phyloP scores from a whole-genome alignment of 2,329 filamentous ascomycete species.

The Juglanconis juglandina region DNA sequence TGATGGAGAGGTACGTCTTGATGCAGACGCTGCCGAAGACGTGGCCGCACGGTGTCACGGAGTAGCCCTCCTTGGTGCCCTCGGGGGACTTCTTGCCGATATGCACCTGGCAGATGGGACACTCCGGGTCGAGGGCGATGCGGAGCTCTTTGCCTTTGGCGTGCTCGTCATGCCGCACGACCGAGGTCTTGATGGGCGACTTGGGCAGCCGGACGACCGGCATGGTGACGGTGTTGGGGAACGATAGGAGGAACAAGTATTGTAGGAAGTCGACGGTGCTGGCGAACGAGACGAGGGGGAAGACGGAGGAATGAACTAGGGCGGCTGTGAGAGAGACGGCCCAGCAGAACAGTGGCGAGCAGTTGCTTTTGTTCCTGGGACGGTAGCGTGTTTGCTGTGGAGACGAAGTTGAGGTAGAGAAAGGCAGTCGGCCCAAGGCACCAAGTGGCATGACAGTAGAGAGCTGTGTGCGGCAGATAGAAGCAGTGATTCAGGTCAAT shows the following conservation, averaged over 20 bases:
- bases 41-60: constrained; percentile 18
- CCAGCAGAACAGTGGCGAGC: not conserved
- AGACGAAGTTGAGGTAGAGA: not conserved
- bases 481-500: not conserved
- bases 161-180: constrained; percentile 15
- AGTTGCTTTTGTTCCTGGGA: constrained; percentile 3
- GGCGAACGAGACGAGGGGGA: constrained; percentile 10
- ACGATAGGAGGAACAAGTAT: not conserved
- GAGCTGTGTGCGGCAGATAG: not conserved
- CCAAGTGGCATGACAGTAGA: constrained; percentile 3
- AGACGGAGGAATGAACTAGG: constrained; percentile 10
- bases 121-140: constrained; percentile 12
- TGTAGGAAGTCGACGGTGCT: constrained; percentile 7
- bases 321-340: constrained; percentile 2
- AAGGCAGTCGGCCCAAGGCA: not conserved
- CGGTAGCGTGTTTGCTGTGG: not conserved
- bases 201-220: constrained; percentile 11
- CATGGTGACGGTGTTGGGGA: constrained; percentile 8
- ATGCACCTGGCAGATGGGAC: constrained; percentile 19
- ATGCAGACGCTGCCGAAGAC: constrained; percentile 19
- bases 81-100: constrained; percentile 18
- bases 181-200: constrained; percentile 15
- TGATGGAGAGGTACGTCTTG: constrained; percentile 20
- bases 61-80: constrained; percentile 17
- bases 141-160: not conserved